phyloP scores from a whole-genome alignment of 2,329 filamentous ascomycete genomes.

The Fusarium sp. region DNA sequence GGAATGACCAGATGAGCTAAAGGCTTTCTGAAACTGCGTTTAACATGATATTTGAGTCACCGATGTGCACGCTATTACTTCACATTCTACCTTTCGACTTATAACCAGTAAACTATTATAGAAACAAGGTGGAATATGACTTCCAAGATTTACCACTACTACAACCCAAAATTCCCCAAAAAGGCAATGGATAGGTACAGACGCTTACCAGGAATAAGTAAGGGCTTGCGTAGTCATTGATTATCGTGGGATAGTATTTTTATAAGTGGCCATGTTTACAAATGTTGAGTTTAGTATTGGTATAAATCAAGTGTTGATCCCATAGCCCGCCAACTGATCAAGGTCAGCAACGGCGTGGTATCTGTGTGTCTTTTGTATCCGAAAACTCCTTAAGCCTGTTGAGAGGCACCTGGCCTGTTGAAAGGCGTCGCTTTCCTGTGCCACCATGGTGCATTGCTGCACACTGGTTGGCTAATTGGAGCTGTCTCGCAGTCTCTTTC shows the following conservation, averaged over 20 bases:
- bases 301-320: slow-evolving; percentile 31
- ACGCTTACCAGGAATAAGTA: too few species aligned
- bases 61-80: not conserved
- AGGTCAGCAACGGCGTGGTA: slow-evolving; percentile 37
- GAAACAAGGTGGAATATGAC: not conserved
- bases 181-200: not conserved
- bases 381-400: slow-evolving; percentile 49
- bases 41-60: slow-evolving; percentile 2
- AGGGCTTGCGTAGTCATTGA: not conserved
- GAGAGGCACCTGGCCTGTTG: slow-evolving; percentile 49
- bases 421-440: slow-evolving; percentile 46
- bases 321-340: slow-evolving; percentile 30
- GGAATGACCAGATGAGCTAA: slow-evolving; percentile 37
- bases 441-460: slow-evolving; percentile 34
- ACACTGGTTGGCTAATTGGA: slow-evolving; percentile 26
- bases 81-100: not conserved
- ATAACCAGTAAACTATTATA: not conserved
- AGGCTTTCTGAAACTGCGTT: slow-evolving; percentile 28
- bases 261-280: slow-evolving; percentile 15
- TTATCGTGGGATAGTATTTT: not conserved
- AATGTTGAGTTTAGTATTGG: slow-evolving; percentile 33
- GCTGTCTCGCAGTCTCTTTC: slow-evolving; percentile 2
- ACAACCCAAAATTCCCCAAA: not conserved
- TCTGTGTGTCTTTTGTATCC: slow-evolving; percentile 27
- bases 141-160: not conserved